Conservation (phyloP, 176 grass and related monocot genomes). For the Lolium multiflorum region DNA sequence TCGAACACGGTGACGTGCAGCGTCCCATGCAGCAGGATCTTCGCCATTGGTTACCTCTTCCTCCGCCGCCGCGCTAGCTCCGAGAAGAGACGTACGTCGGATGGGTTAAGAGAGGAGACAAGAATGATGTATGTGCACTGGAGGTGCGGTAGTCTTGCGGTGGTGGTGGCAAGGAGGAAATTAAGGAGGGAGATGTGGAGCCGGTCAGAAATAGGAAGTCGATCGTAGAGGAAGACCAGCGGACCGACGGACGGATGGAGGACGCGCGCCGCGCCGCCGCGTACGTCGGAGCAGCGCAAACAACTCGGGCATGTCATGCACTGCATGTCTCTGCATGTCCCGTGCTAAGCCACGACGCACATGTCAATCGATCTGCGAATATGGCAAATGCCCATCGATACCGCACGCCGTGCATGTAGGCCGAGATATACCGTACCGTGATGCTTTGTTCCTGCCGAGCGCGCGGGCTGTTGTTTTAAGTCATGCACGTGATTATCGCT, state of each 20-base stretch:
- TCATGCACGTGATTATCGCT: too few species aligned
- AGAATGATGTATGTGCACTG: not conserved
- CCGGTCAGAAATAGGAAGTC: not conserved
- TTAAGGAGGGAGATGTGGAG: not conserved
- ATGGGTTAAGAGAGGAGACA: not conserved
- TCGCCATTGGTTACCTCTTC: conserved; percentile 34
- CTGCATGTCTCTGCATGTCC: not conserved
- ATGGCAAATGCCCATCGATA: too few species aligned
- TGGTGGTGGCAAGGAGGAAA: not conserved
- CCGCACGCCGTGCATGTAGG: too few species aligned
- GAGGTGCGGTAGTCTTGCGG: not conserved
- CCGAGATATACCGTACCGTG: too few species aligned
- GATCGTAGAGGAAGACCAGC: not conserved
- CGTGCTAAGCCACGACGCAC: not conserved
- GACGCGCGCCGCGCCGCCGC: not conserved
- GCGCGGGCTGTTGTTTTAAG: too few species aligned
- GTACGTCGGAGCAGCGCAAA: not conserved
- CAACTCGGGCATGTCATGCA: not conserved
- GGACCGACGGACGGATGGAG: not conserved
- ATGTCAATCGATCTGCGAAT: too few species aligned
- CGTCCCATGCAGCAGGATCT: conserved; percentile 60
- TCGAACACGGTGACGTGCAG: conserved; percentile 55
- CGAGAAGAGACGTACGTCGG: not conserved
- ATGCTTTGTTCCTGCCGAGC: too few species aligned
- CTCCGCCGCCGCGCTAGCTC: not conserved